Conservation (phyloP, 2,329 filamentous ascomycete genomes). For the Ilyonectria destructans region DNA sequence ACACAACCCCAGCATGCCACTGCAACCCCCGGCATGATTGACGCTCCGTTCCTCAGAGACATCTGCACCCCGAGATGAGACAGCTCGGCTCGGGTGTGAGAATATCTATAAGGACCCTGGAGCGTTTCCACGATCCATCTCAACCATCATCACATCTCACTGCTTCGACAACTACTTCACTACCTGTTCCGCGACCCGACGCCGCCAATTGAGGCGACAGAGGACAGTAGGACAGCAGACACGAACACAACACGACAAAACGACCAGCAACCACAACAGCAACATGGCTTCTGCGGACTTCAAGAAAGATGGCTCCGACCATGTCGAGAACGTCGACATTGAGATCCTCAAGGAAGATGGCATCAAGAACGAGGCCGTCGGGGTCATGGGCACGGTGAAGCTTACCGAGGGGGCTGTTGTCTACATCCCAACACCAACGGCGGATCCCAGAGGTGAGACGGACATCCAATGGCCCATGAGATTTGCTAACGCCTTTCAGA, state of each 20-base stretch:
- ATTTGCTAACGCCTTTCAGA: constrained; percentile 28
- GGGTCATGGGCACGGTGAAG: constrained; percentile 42
- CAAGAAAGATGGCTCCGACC: constrained; percentile 36
- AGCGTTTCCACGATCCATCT: neutral
- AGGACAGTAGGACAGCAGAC: constrained; percentile 19
- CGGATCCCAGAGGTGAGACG: constrained; percentile 34
- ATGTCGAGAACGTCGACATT: constrained; percentile 40
- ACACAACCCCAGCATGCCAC: neutral
- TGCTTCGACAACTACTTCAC: neutral
- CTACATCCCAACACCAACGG: constrained; percentile 42
- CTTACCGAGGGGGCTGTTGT: constrained; percentile 37
- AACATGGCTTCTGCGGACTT: constrained; percentile 33
- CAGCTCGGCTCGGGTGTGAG: constrained; percentile 15
- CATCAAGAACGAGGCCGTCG: constrained; percentile 39
- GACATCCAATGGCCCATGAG: neutral
- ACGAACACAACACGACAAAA: neutral
- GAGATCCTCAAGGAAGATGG: constrained; percentile 38
- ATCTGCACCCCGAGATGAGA: constrained; percentile 2
- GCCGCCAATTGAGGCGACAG: constrained; percentile 22
- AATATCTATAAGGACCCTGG: constrained; percentile 21
- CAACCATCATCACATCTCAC: neutral
- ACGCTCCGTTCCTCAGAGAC: neutral
- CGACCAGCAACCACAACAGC: too few species aligned
- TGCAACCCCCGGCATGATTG: neutral
- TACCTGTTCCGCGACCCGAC: neutral